Base-by-base conservation (phyloP, 2,329 filamentous ascomycete genomes). In the Fusarium sp. region DNA sequence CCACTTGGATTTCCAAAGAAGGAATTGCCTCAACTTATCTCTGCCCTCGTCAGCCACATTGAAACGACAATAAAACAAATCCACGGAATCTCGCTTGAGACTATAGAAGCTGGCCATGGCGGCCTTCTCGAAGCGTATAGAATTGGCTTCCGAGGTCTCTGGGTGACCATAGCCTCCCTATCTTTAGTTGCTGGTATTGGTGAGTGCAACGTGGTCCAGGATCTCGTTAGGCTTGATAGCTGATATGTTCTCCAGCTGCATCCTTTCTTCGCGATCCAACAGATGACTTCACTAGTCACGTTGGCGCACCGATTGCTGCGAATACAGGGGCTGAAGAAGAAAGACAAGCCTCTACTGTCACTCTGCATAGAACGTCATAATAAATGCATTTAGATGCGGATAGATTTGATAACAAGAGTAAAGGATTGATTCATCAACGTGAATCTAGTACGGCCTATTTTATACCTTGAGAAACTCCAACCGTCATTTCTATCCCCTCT, bases 141-240 rank as follows among this genome's bases (percentile, higher is more conserved):
- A 4, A 8, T 56, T 30, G 42, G 50, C 10, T 59, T 59, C 16
- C 40, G 56, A 3, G 40, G 34, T 26, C 50, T 59, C 4, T 59
- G 50, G 56, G 0, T 56, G 9, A 38, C 38, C 2, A 38, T 40
- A 8, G 50, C 50, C 2, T 44, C 20, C 9, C 5, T 57, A 2
- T 59, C 40, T 6, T 15, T 34, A 8, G 13, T 45, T 18, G 56
- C 50, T 3, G 30, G 26, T 9, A 33, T 56, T 2, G 28, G 56
- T 59, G 10, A 45, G 56, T 45, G 4, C 11, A 54, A 4, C 8
- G 8, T 13, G 8, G 2, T 49, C 9, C 5, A 20, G 10, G 41
- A 8, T 1, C 2, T 15, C 3, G 2, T 2, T 6, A 6, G 4
- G 8, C 9, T 10, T 8, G 1, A 3, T 13, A 18, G n/a, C 28